Base-by-base conservation (phyloP, 768 basidiomycete species). In the Lactarius evosmus region DNA sequence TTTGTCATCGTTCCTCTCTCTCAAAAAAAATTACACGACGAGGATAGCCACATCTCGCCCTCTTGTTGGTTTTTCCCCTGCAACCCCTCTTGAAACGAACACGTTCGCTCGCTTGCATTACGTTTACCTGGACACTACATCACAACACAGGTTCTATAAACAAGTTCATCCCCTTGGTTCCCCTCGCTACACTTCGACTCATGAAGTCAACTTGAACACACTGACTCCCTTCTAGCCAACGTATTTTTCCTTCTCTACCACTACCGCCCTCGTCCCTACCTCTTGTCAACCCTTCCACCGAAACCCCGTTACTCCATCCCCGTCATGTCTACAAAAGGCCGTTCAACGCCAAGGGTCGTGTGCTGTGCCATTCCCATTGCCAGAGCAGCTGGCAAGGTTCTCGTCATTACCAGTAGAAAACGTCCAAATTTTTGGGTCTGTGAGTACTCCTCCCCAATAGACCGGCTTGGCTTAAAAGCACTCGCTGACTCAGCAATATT, bases 321-420 rank as follows among this genome's bases (percentile, higher is more conserved):
- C 51, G 29, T 54, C 36, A 67, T 66, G 67, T 65, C 69, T 50
- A 83, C 85, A 69, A 91, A 92, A 80, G 91, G 89, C 71, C 85
- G 91, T 69, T 76, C 87, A 60, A 83, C 83, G 56, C 92, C 92
- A 60, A 88, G 92, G 73, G 82, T 94, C 75, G 92, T 94, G 69
- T 94, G 92, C 76, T 93, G 92, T 73, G 92, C 92, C 56, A 94
- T 94, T 62, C 92, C 92, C 60, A 91, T 94, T 69, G 78, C 85
- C 52, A 82, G 86, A 67, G 77, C 86, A 30, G 84, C 85, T 7
- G 85, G 85, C 74, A 90, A 92, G 74, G 83, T 94, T 61, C 84
- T 94, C 66, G 83, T 94, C 67, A 82, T 94, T 69, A 93, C 92
- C 27, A 91, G 89, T 74, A 83, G 92, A 64, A 94, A 93, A 73